Percentiles rank a stretch among this genome's conserved stretches.
Conservation (phyloP, 2,329 filamentous ascomycete species). For the Fusarium buharicum region DNA sequence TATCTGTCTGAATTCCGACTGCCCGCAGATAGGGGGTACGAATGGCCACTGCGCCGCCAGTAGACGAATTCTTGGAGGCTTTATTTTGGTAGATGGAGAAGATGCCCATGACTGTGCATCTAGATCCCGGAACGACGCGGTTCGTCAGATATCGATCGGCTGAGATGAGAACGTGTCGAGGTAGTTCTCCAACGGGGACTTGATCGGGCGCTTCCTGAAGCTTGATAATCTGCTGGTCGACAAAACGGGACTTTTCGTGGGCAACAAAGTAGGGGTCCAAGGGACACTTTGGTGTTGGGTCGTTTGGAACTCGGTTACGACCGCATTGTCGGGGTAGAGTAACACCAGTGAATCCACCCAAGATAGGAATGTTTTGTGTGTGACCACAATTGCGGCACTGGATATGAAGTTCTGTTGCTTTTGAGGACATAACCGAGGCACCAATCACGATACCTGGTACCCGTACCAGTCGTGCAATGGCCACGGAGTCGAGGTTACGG, state of each 20-base stretch:
- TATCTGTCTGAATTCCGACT: slow-evolving; percentile 89
- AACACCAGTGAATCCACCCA: slow-evolving; percentile 88
- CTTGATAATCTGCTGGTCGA: slow-evolving; percentile 98
- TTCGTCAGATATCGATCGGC: slow-evolving; percentile 98
- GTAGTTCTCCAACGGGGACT: slow-evolving; percentile 95
- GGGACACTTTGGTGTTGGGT: slow-evolving; percentile 80
- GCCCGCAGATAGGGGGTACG: slow-evolving; percentile 94
- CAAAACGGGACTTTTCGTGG: slow-evolving; percentile 93
- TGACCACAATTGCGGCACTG: slow-evolving; percentile 89
- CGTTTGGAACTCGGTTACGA: slow-evolving; percentile 70
- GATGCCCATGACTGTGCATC: slow-evolving; percentile 95
- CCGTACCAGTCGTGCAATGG: slow-evolving; percentile 92
- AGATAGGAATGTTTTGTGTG: slow-evolving; percentile 74
- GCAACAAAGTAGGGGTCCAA: slow-evolving; percentile 96
- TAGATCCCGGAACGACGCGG: slow-evolving; percentile 90
- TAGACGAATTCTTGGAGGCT: slow-evolving; percentile 78
- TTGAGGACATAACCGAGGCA: slow-evolving; percentile 94
- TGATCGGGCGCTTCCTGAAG: slow-evolving; percentile 97
- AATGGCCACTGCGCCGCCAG: slow-evolving; percentile 87
- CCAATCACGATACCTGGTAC: slow-evolving; percentile 98
- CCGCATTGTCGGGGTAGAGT: slow-evolving; percentile 83
- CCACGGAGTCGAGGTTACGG: slow-evolving; percentile 89
- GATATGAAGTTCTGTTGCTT: slow-evolving; percentile 86
- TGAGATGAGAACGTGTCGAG: slow-evolving; percentile 92
- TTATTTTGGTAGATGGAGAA: slow-evolving; percentile 99